Percentiles rank a stretch among this genome's conserved stretches.
phyloP scores from a whole-genome alignment of 2,329 filamentous ascomycete genomes.

The Cytospora chrysosperma region DNA sequence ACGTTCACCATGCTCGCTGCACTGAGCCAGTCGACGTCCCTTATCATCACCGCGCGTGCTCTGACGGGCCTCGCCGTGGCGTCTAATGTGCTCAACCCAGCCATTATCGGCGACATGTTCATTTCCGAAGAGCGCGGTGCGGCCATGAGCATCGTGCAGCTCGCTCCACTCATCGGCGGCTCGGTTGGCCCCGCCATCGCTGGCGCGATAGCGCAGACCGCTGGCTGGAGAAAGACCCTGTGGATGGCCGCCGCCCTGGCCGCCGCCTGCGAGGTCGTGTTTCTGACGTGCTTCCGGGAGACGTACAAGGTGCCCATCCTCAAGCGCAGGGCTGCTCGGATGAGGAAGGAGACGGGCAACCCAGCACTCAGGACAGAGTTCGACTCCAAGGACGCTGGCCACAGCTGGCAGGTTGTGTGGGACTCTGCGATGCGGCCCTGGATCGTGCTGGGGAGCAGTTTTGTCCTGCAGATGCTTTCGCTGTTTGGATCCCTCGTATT shows the following conservation, averaged over 20 bases:
- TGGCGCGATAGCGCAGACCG: slow-evolving; percentile 51
- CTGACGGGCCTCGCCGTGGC: slow-evolving; percentile 63
- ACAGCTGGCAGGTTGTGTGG: slow-evolving; percentile 33
- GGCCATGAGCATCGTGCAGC: slow-evolving; percentile 56
- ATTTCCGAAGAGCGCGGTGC: slow-evolving; percentile 54
- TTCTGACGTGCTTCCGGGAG: slow-evolving; percentile 54
- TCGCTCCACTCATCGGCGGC: slow-evolving; percentile 58
- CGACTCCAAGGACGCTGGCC: slow-evolving; percentile 31
- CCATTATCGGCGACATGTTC: slow-evolving; percentile 65
- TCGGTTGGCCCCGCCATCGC: slow-evolving; percentile 56
- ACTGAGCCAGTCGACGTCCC: slow-evolving; percentile 42
- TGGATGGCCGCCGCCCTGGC: slow-evolving; percentile 51
- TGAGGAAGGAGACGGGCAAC: slow-evolving; percentile 35
- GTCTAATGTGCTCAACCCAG: slow-evolving; percentile 61
- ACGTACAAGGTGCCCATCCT: slow-evolving; percentile 61
- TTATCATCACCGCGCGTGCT: slow-evolving; percentile 54
- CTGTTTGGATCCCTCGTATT: slow-evolving; percentile 49
- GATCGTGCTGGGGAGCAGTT: slow-evolving; percentile 47
- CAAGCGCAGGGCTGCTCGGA: slow-evolving; percentile 38
- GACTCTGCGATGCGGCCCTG: slow-evolving; percentile 47
- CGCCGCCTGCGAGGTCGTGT: slow-evolving; percentile 47
- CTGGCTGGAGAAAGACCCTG: slow-evolving; percentile 55
- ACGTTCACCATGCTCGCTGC: slow-evolving; percentile 47
- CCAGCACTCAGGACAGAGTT: slow-evolving; percentile 33
- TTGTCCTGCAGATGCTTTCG: slow-evolving; percentile 50